A percentile compares a stretch with the other conserved stretches of the same genome.
These are phyloP conservation scores for Filosporella fistucella DNA, from an alignment of 495 filamentous ascomycete genomes.

Conservation along the genomic window DNA sequence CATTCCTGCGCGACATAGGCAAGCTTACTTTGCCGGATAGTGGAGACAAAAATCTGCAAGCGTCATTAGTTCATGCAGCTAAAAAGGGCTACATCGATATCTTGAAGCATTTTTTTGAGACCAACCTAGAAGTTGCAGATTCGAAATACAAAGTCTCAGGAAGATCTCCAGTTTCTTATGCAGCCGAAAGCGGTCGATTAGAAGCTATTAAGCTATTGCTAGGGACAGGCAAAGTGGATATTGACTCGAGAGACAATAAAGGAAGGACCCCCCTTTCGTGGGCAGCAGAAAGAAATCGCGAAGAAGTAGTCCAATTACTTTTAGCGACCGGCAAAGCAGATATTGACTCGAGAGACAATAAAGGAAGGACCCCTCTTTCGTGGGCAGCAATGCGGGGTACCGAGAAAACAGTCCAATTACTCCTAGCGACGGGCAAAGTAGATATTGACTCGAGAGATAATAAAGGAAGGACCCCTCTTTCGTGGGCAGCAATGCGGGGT, in stretches of 20 bases:
- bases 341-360: not conserved
- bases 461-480: not conserved
- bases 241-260: not conserved
- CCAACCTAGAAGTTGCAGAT: slow-evolving; percentile 17
- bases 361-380: not conserved
- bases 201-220: slow-evolving; percentile 18
- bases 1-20: slow-evolving; percentile 8
- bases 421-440: not conserved
- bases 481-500: slow-evolving; percentile 32
- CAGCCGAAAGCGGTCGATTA: slow-evolving; percentile 20
- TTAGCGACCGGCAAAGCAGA: slow-evolving; percentile 15
- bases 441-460: not conserved
- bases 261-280: slow-evolving; percentile 22
- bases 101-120: slow-evolving; percentile 28
- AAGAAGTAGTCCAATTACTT: slow-evolving; percentile 21
- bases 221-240: not conserved
- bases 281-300: slow-evolving; percentile 23
- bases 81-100: slow-evolving; percentile 24
- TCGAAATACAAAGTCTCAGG: not conserved
- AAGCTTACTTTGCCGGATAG: not conserved
- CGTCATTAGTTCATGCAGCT: slow-evolving; percentile 27
- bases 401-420: not conserved
- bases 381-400: not conserved
- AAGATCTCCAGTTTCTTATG: slow-evolving; percentile 25
- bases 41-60: slow-evolving; percentile 10